Conservation (phyloP, 345 rosid genomes). For the Eucalyptus curtisii region DNA sequence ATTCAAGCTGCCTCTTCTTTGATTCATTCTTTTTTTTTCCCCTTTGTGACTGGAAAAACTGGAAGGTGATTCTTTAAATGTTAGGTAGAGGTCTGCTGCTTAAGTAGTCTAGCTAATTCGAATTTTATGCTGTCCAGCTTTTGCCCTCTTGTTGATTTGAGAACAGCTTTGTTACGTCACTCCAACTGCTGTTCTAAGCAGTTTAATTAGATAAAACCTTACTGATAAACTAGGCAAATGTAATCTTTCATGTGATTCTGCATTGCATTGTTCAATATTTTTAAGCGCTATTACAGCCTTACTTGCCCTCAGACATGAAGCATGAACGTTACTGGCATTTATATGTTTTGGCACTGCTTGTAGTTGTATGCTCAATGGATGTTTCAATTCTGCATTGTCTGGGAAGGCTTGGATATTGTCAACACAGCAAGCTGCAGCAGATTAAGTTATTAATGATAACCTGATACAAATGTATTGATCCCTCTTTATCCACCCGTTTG, state of each 20-base stretch:
- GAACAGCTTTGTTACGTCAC: neutral
- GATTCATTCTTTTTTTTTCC: neutral
- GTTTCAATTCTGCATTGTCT: neutral
- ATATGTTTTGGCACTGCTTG: neutral
- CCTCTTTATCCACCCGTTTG: neutral
- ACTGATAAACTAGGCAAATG: neutral
- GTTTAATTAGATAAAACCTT: neutral
- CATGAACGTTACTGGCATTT: neutral
- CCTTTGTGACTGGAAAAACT: neutral
- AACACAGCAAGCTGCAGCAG: neutral
- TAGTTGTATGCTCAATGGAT: neutral
- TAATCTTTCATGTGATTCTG: neutral
- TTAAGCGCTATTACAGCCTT: neutral
- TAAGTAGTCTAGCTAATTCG: neutral
- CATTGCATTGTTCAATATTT: neutral
- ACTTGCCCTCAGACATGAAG: neutral
- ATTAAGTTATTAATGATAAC: neutral
- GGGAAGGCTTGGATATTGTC: neutral
- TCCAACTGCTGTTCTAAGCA: neutral
- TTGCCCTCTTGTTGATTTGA: neutral
- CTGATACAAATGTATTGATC: neutral
- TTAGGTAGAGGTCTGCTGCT: neutral
- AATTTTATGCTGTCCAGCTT: neutral
- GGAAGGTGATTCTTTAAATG: neutral
- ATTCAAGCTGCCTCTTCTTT: neutral